Evolutionary conservation across 768 basidiomycete genomes (phyloP).

Genomic region (Pleurotus platypus): DNA sequence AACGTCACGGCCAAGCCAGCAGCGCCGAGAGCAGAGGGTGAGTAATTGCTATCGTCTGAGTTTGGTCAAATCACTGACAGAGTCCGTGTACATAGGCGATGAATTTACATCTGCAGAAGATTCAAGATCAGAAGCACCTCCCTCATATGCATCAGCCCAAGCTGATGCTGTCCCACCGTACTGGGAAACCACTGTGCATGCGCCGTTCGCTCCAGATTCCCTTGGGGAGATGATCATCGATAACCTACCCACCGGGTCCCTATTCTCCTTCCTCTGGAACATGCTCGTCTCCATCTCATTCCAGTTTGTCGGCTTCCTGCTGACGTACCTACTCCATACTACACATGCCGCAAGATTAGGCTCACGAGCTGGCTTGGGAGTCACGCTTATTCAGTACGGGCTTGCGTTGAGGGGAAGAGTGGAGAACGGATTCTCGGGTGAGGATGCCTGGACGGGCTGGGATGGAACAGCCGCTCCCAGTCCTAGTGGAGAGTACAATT

Average conservation of each 20-base stretch:
- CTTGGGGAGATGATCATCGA: constrained; percentile 88
- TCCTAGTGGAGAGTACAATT: constrained; percentile 41
- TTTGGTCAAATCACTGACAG: background rate
- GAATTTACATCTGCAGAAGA: constrained; percentile 83
- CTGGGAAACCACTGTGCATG: constrained; percentile 96
- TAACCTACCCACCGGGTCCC: constrained; percentile 73
- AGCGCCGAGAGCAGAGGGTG: constrained; percentile 59
- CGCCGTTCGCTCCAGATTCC: constrained; percentile 64
- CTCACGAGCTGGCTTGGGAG: constrained; percentile 90
- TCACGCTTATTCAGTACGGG: constrained; percentile 95
- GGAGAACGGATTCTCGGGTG: constrained; percentile 32
- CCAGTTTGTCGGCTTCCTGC: constrained; percentile 91
- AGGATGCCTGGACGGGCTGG: constrained; percentile 28
- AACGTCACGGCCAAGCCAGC: constrained; percentile 91
- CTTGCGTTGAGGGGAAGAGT: constrained; percentile 65
- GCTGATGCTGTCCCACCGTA: constrained; percentile 97
- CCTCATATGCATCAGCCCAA: constrained; percentile 89
- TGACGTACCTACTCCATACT: constrained; percentile 92
- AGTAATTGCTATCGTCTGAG: constrained; percentile 8
- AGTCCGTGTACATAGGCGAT: constrained; percentile 44
- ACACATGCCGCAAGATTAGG: constrained; percentile 93
- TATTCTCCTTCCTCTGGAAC: constrained; percentile 91
- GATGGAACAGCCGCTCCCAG: constrained; percentile 31
- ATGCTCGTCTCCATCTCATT: constrained; percentile 92
- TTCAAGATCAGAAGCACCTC: constrained; percentile 77